Conservation (phyloP, 2,329 filamentous ascomycete species). For the Boeremia exigua region DNA sequence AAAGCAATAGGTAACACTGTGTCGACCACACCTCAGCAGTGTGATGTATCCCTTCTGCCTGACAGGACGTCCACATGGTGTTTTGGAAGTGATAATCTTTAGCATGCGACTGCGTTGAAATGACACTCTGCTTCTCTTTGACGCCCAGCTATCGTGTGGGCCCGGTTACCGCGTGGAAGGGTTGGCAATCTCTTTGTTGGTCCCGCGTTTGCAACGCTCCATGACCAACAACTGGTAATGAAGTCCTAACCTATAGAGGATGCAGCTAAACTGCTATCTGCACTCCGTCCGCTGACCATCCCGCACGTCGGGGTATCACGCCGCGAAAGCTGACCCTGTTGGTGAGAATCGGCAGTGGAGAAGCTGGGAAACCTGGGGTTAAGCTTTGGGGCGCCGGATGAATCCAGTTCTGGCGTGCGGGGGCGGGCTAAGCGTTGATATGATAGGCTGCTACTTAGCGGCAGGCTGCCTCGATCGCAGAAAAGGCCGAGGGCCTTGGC, state of each 20-base stretch:
- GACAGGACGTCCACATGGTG: background rate
- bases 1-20: background rate
- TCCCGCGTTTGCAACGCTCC: background rate
- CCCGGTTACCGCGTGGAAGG: background rate
- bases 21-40: background rate
- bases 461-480: slow-evolving; percentile 17
- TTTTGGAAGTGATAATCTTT: too few species aligned
- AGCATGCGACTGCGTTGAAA: background rate
- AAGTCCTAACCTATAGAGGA: slow-evolving; percentile 5
- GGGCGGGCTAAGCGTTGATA: slow-evolving; percentile 19
- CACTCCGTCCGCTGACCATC: slow-evolving; percentile 18
- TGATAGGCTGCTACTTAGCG: slow-evolving; percentile 24
- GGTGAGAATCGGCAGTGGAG: slow-evolving; percentile 18
- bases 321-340: slow-evolving; percentile 18
- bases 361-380: slow-evolving; percentile 24
- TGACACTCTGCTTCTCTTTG: background rate
- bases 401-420: slow-evolving; percentile 22
- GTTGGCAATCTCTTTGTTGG: slow-evolving; percentile 1
- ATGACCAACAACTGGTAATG: slow-evolving; percentile 1
- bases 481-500: slow-evolving; percentile 14
- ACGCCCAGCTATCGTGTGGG: too few species aligned
- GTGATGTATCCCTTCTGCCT: background rate
- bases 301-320: slow-evolving; percentile 22
- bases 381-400: slow-evolving; percentile 25
- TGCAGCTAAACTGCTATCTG: slow-evolving; percentile 18